Evolutionary conservation across 192 early-diverging fungal species (phyloP).

Genomic region (Podila horticola): DNA sequence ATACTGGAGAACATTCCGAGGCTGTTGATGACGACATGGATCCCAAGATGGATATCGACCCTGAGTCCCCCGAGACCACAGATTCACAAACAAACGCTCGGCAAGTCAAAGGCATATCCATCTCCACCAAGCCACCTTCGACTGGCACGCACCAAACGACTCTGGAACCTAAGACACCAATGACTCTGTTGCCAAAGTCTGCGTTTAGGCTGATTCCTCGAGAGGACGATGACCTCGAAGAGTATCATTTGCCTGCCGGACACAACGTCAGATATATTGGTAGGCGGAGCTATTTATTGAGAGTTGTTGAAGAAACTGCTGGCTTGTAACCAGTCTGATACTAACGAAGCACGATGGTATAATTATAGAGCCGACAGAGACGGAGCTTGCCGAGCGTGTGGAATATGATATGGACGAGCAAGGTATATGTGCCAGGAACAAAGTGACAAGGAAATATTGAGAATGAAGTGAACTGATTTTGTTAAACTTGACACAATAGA

Average conservation of each 20-base stretch:
- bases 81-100: too few species aligned
- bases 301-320: too few species aligned
- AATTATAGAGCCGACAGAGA: slow-evolving; percentile 65
- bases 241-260: slow-evolving; percentile 68
- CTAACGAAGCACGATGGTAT: too few species aligned
- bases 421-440: slow-evolving; percentile 56
- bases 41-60: too few species aligned
- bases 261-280: slow-evolving; percentile 81
- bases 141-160: neutral
- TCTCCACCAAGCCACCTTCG: neutral
- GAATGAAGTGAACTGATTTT: neutral
- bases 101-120: neutral
- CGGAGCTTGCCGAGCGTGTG: slow-evolving; percentile 67
- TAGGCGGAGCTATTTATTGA: slow-evolving; percentile 11
- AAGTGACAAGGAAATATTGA: neutral
- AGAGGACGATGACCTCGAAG: slow-evolving; percentile 39
- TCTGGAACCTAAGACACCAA: slow-evolving; percentile 37
- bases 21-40: too few species aligned
- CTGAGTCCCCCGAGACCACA: too few species aligned
- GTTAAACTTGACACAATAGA: slow-evolving; percentile 53
- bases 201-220: slow-evolving; percentile 50
- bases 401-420: slow-evolving; percentile 99
- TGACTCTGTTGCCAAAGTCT: slow-evolving; percentile 54
- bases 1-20: too few species aligned
- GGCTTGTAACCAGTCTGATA: too few species aligned